phyloP scores from a whole-genome alignment of 139 green algal species.

The Diplosphaera chodatii region DNA sequence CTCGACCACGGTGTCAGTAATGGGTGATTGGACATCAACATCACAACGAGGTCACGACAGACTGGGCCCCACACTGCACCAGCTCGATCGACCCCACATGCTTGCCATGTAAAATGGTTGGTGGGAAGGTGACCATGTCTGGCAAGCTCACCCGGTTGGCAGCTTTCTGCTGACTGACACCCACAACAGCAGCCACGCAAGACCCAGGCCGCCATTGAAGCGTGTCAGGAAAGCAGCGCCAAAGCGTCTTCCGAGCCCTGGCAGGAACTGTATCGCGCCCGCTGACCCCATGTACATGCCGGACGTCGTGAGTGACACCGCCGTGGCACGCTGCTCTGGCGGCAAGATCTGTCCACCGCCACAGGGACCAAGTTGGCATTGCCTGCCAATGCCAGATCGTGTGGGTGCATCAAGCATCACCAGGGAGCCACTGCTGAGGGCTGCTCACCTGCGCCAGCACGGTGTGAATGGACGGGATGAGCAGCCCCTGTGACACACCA shows the following conservation, averaged over 20 bases:
- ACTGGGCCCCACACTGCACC: too few species aligned
- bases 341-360: conserved; percentile 90
- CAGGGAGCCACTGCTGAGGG: too few species aligned
- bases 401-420: too few species aligned
- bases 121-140: too few species aligned
- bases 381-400: too few species aligned
- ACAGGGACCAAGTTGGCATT: too few species aligned
- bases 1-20: too few species aligned
- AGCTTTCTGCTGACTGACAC: conserved; percentile 6
- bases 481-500: conserved; percentile 75
- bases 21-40: too few species aligned
- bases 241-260: conserved; percentile 42
- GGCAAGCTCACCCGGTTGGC: conserved; percentile 18
- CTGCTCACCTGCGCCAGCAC: conserved; percentile 67
- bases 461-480: conserved; percentile 96
- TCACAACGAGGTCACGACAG: too few species aligned
- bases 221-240: conserved; percentile 60
- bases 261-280: conserved; percentile 80
- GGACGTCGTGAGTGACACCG: conserved; percentile 86
- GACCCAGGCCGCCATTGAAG: conserved; percentile 61
- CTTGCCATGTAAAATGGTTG: too few species aligned
- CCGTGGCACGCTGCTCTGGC: conserved; percentile 74
- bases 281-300: conserved; percentile 98
- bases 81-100: too few species aligned
- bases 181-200: conserved; percentile 78